Conservation (phyloP, 345 rosid species). For the Gossypioides kirkii region DNA sequence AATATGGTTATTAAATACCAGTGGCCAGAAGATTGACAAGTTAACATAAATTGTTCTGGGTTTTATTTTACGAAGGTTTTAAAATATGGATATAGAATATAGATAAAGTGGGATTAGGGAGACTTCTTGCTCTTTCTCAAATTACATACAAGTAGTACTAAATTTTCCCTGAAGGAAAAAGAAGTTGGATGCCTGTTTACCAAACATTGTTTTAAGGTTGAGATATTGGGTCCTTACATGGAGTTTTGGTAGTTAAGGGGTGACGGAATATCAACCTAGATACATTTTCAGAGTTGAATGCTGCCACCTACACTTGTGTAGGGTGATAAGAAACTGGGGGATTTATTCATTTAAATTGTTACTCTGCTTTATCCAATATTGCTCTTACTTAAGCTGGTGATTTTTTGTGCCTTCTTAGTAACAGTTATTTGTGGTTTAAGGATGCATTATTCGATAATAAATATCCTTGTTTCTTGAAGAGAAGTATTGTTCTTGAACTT, state of each 20-base stretch:
- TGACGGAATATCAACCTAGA: background rate
- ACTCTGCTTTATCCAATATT: background rate
- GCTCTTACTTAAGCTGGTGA: background rate
- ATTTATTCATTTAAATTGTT: background rate
- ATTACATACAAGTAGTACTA: background rate
- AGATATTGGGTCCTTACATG: background rate
- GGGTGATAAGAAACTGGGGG: background rate
- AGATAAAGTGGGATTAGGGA: background rate
- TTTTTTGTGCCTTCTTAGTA: background rate
- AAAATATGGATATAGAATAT: background rate
- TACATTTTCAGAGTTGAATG: background rate
- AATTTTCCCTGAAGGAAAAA: background rate
- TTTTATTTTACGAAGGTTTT: conserved; percentile 3
- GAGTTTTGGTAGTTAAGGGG: background rate
- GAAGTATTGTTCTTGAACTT: background rate
- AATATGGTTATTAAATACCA: background rate
- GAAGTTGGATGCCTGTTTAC: background rate
- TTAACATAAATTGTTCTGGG: background rate
- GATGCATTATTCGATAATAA: background rate
- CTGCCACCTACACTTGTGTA: background rate
- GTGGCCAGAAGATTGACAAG: background rate
- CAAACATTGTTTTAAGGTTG: background rate
- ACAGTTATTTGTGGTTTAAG: background rate
- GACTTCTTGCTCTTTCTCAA: background rate
- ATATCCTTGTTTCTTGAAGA: background rate